Base-by-base conservation (phyloP, 768 basidiomycete species). In the Sporobolomyces roseus region DNA sequence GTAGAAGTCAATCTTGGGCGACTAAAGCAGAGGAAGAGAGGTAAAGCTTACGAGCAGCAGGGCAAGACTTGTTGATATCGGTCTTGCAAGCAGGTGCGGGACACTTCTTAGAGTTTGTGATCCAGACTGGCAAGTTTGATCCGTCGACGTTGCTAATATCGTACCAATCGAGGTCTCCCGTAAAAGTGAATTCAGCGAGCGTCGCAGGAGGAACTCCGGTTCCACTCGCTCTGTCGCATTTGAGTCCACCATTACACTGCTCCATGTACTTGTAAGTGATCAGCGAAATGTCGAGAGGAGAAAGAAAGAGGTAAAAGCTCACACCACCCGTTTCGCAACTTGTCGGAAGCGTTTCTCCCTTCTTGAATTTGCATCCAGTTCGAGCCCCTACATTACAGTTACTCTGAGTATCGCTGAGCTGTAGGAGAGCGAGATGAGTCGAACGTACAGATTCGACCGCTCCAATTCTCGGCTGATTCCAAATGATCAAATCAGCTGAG, bases 401-500 rank as follows among this genome's bases (percentile, higher is more conserved):
- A 35, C n/a, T 43, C 29, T 30, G 30, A 52, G 14, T 48, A 9
- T 41, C 12, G 25, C 45, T n/a, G 30, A 30, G 43, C 13, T 17
- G 23, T 43, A 13, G 27, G 2, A 4, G 2, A 50, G 23, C 23
- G 41, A 23, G 38, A 54, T 19, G 33, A 45, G 9, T 58, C 66
- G 14, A 9, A 46, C 60, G 82, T 87, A 88, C 87, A 82, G 63
- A 85, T 87, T 56, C 87, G 82, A 29, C 85, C 87, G 1, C 80
- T 83, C 87, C 87, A 88, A 74, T 84, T 81, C 71, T 85, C 81
- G 17, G 86, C 86, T 59, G 19, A 9, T 10, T 13, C 23, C 27
- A 17, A 9, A 17, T 7, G 32, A 36, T 2, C 3, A 21, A 51
- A 3, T n/a, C 30, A 19, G n/a, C 35, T 32, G 19, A 43, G 23